Evolutionary conservation across 2,329 filamentous ascomycete genomes (phyloP), one percentile per base, ranked within the genome.

Genomic region (Neopestalotiopsis clavispora): DNA sequence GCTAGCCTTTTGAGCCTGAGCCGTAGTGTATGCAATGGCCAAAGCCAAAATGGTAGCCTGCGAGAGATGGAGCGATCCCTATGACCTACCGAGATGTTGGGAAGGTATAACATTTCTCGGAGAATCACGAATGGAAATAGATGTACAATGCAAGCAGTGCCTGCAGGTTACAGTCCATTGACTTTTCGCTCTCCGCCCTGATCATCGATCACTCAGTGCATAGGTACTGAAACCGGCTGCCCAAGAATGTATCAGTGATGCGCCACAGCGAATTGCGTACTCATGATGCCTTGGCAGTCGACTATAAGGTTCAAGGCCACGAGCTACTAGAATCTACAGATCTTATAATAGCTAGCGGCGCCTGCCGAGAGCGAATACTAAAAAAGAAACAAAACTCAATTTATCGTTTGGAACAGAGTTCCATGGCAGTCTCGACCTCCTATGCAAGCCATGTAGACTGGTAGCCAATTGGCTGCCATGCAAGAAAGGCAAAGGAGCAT

Each of bases 201-300:
- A 3, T 1, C 2, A 38, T 38, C 34, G 34, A 38, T 38, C 34
- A 38, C 6, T 38, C 10, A 38, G 34, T 7, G 3, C 6, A 3
- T 23, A 56, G 9, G 14, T 56, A 23, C 17, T 56, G 49, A 32
- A n/a, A 32, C 6, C 13, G 57, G 5, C 13, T 30, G 10, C 30
- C 34, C 28, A n/a, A 17, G 32, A 20, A 17, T 14, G 34, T 38
- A 38, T 23, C 57, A 30, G 34, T 20, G 14, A 65, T 58, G 63
- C 63, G 63, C 63, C 49, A 66, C 63, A 66, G 63, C 42, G 30
- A 5, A 28, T 67, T 67, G 30, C 65, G 65, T 60, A 67, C 60
- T 60, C 65, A 60, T 61, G 65, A 67, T 61, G 52, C 52, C 65
- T 67, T 60, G 65, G 52, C 57, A 28, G 34, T 10, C 10, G 40